These are phyloP conservation scores for Boletellus sp. DNA, from an alignment of 768 basidiomycete species.

Conservation along the genomic window DNA sequence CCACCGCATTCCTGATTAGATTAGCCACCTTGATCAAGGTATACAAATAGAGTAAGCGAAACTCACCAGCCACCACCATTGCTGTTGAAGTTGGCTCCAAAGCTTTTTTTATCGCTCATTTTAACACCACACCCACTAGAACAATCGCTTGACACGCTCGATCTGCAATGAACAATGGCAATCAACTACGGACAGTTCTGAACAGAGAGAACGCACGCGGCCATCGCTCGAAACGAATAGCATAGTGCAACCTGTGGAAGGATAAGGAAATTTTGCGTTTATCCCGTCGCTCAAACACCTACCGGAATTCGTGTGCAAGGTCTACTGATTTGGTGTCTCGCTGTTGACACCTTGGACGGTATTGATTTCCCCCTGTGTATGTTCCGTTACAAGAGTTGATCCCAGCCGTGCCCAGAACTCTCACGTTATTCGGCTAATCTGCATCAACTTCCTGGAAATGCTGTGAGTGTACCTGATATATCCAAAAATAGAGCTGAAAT, in stretches of 20 bases:
- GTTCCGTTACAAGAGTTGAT: neutral
- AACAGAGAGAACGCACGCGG: slow-evolving; percentile 26
- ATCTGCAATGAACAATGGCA: slow-evolving; percentile 6
- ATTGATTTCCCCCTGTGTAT: slow-evolving; percentile 29
- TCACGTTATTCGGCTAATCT: slow-evolving; percentile 24
- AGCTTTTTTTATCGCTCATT: slow-evolving; percentile 26
- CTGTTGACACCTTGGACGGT: slow-evolving; percentile 35
- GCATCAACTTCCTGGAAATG: slow-evolving; percentile 23
- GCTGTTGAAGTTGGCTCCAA: slow-evolving; percentile 34
- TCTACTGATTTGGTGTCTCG: slow-evolving; percentile 25
- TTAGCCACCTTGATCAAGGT: neutral
- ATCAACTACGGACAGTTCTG: neutral
- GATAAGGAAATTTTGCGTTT: neutral
- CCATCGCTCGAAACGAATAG: slow-evolving; percentile 25
- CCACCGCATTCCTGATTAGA: slow-evolving; percentile 33
- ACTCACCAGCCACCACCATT: slow-evolving; percentile 37
- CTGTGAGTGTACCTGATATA: neutral
- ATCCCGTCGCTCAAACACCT: neutral
- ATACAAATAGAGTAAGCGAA: neutral
- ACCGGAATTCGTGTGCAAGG: slow-evolving; percentile 29
- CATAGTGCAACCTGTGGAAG: slow-evolving; percentile 28
- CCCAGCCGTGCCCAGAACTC: neutral
- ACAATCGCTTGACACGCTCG: slow-evolving; percentile 22
- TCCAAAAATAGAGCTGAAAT: neutral
- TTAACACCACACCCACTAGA: slow-evolving; percentile 32